Base-by-base conservation (phyloP, 1,139 yeast species). In the Hansenula sp. region DNA sequence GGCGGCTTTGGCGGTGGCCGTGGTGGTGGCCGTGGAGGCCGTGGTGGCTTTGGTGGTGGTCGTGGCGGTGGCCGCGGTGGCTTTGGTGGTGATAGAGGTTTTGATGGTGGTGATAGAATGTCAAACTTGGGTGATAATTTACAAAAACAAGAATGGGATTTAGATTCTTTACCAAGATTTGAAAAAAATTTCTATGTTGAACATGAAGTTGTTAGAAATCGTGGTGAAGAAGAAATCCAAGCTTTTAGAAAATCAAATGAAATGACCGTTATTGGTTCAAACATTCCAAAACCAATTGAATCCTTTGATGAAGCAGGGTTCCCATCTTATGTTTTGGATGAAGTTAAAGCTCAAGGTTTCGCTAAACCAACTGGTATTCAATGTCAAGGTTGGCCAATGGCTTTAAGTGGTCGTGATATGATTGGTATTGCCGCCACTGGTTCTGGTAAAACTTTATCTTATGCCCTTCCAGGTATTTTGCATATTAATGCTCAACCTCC, bases 311-410 rank as follows among this genome's bases (percentile, higher is more conserved):
- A 93, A 73, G 96, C 96, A 62, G 96, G 96, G 39, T 91, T 91
- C 79, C 98, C 98, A 53, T 87, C 81, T 57, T 91, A 93, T 63
- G 98, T 93, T 37, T 76, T 93, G 64, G 75, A 72, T 54, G 97
- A 93, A 73, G 90, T 93, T 58, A 81, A 86, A 71, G 83, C 84
- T 49, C 93, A 88, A 70, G 98, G 98, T 49, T 93, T 93, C 74
- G 94, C 85, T 47, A 80, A 75, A 53, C 99, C 99, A 59, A 93
- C 99, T 47, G 89, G 89, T 54, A 93, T 93, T 65, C 99, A 93
- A 74, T 88, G 96, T 68, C 99, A 94, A 74, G 99, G 99, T 72
- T 93, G 99, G 99, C 99, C 99, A 51, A 93, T 93, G 99, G 99
- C 99, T 63, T 77, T 91, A 52, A 83, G 93, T 60, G 99, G 99